Evolutionary conservation across 306 rosid genomes (phyloP).

Genomic region (Prunus dulcis): DNA sequence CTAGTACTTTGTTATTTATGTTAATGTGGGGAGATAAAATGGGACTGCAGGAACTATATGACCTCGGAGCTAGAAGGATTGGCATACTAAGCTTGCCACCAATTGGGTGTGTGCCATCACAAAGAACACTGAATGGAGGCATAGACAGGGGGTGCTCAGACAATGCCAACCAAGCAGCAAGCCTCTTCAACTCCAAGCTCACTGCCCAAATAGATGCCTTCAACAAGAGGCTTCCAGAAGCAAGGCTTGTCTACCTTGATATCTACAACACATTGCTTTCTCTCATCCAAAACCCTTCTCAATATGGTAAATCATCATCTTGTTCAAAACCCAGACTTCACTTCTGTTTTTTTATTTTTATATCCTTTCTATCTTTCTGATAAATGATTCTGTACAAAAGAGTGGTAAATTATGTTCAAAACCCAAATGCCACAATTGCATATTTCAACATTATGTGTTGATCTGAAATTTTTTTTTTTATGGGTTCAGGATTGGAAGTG

Average conservation of each 20-base stretch:
- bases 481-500: constrained; percentile 57
- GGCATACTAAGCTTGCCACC: constrained; percentile 48
- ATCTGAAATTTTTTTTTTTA: too few species aligned
- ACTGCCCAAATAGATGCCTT: constrained; percentile 31
- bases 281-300: constrained; percentile 43
- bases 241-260: constrained; percentile 64
- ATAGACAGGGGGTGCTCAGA: constrained; percentile 38
- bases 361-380: too few species aligned
- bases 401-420: too few species aligned
- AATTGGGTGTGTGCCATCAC: constrained; percentile 68
- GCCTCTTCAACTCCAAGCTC: constrained; percentile 62
- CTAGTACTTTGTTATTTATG: not conserved
- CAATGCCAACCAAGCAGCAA: constrained; percentile 47
- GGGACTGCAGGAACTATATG: constrained; percentile 51
- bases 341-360: too few species aligned
- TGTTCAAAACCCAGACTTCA: too few species aligned
- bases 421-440: too few species aligned
- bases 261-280: constrained; percentile 32
- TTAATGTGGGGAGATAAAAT: not conserved
- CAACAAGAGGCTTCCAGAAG: constrained; percentile 25
- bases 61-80: constrained; percentile 61
- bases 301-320: constrained; percentile 40
- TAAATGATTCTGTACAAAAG: too few species aligned
- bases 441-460: not conserved
- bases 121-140: constrained; percentile 60